A percentile compares a stretch with the other conserved stretches of the same genome.
phyloP scores from a whole-genome alignment of 768 basidiomycete genomes.

The Rubroboletus satanas region DNA sequence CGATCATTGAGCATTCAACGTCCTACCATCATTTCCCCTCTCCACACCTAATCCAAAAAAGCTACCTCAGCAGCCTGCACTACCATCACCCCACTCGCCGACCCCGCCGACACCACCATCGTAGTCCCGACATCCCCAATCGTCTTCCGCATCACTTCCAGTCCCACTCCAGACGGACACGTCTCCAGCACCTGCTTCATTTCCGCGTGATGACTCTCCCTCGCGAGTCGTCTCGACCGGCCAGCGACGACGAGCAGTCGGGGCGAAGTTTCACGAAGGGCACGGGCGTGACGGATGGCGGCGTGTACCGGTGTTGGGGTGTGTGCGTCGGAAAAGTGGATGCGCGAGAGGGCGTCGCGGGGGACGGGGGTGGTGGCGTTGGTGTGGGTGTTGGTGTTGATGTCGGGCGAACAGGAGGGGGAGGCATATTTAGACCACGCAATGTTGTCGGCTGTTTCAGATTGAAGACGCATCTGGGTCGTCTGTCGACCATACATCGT shows the following conservation, averaged over 20 bases:
- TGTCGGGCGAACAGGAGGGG: not conserved
- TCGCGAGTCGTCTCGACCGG: slow-evolving; percentile 68
- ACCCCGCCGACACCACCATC: slow-evolving; percentile 56
- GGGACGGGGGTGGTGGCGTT: slow-evolving; percentile 9
- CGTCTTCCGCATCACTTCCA: slow-evolving; percentile 58
- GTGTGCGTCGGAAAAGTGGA: slow-evolving; percentile 56
- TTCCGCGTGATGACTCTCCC: slow-evolving; percentile 70
- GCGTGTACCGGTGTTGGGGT: slow-evolving; percentile 62
- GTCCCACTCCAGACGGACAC: slow-evolving; percentile 1
- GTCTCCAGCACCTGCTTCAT: slow-evolving; percentile 59
- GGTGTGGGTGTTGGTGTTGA: not conserved
- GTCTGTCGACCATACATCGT: slow-evolving; percentile 65
- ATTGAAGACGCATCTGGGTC: slow-evolving; percentile 66
- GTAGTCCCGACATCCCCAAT: slow-evolving; percentile 86
- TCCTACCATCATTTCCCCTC: not conserved
- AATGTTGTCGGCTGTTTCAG: slow-evolving; percentile 81
- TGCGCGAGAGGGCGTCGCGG: slow-evolving; percentile 45
- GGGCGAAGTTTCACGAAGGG: slow-evolving; percentile 25
- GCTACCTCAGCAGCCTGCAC: slow-evolving; percentile 43
- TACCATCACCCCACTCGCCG: slow-evolving; percentile 56
- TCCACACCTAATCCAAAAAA: not conserved
- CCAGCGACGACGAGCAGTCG: slow-evolving; percentile 66
- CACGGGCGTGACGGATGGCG: slow-evolving; percentile 42
- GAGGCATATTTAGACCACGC: slow-evolving; percentile 63
- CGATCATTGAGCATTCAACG: not conserved